phyloP scores from a whole-genome alignment of 805 yeast genomes.

The Candida boidinii region DNA sequence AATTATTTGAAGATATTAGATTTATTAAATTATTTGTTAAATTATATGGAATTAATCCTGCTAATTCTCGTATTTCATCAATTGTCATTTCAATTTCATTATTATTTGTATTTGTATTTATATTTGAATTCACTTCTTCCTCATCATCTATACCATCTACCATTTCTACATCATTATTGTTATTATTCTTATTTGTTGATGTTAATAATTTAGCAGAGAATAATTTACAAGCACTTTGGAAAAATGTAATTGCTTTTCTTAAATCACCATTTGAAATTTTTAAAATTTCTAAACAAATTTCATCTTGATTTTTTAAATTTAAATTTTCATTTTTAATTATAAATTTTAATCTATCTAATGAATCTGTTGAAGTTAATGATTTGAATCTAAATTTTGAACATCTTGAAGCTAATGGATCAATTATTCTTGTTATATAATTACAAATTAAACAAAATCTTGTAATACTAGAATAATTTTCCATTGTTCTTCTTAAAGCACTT shows the following conservation, averaged over 20 bases:
- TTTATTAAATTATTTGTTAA: conserved; percentile 11
- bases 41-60: conserved; percentile 23
- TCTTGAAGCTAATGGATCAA: conserved; percentile 93
- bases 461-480: conserved; percentile 83
- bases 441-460: conserved; percentile 93
- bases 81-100: conserved; percentile 9
- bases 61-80: conserved; percentile 17
- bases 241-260: conserved; percentile 82
- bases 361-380: conserved; percentile 62
- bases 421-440: conserved; percentile 92
- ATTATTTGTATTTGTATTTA: conserved; percentile 5
- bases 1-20: conserved; percentile 9
- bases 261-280: conserved; percentile 82
- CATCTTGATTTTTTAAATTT: conserved; percentile 30
- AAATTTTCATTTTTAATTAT: conserved; percentile 42
- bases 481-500: conserved; percentile 87
- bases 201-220: conserved; percentile 20
- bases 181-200: conserved; percentile 8
- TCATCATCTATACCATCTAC: conserved; percentile 6
- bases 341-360: conserved; percentile 55
- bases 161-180: conserved; percentile 27
- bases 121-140: conserved; percentile 3
- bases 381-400: conserved; percentile 93
- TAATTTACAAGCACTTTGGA: conserved; percentile 75
- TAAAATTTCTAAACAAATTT: conserved; percentile 55